Evolutionary conservation across 148 eudicot genomes (phyloP).

Genomic region (Rhododendron molle): DNA sequence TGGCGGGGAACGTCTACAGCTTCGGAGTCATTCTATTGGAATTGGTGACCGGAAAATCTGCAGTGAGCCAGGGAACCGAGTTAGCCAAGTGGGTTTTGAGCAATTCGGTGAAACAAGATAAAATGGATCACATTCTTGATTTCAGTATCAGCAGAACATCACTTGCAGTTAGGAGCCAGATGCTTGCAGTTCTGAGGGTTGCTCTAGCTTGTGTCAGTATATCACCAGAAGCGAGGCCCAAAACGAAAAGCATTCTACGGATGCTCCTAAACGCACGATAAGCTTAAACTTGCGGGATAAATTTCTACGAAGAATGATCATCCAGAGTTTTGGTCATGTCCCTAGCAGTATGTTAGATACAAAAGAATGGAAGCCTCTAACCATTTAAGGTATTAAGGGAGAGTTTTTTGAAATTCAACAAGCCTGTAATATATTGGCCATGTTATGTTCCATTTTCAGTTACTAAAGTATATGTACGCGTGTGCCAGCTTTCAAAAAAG

Average conservation of each 20-base stretch:
- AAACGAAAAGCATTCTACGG: constrained; percentile 64
- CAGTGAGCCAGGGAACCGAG: constrained; percentile 67
- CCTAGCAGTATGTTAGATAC: not conserved
- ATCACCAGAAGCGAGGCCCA: constrained; percentile 76
- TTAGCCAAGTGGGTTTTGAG: constrained; percentile 70
- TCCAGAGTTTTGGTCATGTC: not conserved
- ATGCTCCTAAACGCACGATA: constrained; percentile 73
- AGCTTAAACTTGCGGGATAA: not conserved
- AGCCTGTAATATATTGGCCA: not conserved
- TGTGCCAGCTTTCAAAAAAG: not conserved
- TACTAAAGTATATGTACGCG: not conserved
- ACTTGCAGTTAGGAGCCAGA: constrained; percentile 57
- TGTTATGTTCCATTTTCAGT: not conserved
- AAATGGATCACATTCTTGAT: constrained; percentile 71
- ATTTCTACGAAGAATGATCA: not conserved
- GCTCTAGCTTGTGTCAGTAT: constrained; percentile 74
- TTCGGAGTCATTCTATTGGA: constrained; percentile 77
- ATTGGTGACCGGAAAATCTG: constrained; percentile 75
- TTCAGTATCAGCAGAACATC: constrained; percentile 51
- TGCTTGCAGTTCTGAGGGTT: constrained; percentile 66
- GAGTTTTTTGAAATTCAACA: not conserved
- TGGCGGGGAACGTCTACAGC: constrained; percentile 80
- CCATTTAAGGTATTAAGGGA: not conserved
- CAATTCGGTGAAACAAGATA: constrained; percentile 47
- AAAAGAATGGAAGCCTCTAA: not conserved